These are phyloP conservation scores for Amoebophrya sp. DNA, from an alignment of 169 alveolate species.

Conservation along the genomic window DNA sequence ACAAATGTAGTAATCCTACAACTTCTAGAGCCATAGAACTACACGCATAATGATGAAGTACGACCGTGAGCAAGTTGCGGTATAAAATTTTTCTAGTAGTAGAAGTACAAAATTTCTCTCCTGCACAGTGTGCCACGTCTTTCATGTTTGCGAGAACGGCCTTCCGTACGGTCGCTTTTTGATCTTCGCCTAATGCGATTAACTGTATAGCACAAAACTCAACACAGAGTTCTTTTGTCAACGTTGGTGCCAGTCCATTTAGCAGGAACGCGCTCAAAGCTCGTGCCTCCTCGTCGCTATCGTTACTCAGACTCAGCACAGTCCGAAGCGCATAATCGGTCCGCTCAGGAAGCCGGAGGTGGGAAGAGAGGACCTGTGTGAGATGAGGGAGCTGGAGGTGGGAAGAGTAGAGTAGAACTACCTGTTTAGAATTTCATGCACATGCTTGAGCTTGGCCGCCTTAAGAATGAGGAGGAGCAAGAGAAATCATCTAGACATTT, in stretches of 20 bases:
- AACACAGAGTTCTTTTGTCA: constrained; percentile 43
- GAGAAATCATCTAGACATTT: neutral
- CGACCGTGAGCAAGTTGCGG: no score
- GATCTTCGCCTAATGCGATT: constrained; percentile 6
- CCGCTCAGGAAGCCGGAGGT: constrained; percentile 25
- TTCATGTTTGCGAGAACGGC: neutral
- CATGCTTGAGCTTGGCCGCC: neutral
- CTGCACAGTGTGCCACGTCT: neutral
- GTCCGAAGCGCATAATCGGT: neutral
- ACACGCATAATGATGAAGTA: no score
- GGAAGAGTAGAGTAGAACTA: no score
- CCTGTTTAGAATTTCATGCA: neutral
- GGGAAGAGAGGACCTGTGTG: neutral
- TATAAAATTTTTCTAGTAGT: no score
- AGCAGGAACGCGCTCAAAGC: constrained; percentile 45
- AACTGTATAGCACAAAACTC: constrained; percentile 27
- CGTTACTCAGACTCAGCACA: constrained; percentile 42
- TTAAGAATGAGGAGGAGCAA: neutral
- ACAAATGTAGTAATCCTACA: no score
- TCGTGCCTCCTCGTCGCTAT: constrained; percentile 47
- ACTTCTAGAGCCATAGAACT: no score
- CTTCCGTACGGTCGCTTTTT: neutral
- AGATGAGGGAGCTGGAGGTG: no score
- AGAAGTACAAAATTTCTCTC: neutral
- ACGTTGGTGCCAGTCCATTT: constrained; percentile 48